Evolutionary conservation across 345 rosid species (phyloP).

Genomic region (Passiflora organensis): DNA sequence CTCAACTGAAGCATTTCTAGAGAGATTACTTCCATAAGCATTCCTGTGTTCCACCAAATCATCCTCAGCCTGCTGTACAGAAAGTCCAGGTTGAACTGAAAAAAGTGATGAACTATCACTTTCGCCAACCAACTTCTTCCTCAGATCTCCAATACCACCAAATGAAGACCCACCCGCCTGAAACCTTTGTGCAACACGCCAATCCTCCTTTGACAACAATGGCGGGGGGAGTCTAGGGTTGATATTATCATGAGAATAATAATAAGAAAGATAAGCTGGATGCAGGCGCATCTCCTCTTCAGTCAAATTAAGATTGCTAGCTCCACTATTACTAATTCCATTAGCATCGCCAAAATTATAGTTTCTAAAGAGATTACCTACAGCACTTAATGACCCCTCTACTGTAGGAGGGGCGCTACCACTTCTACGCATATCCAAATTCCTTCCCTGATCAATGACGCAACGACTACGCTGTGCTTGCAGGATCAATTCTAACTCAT

Average conservation of each 20-base stretch:
- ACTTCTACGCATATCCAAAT: slow-evolving; percentile 53
- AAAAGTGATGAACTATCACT: slow-evolving; percentile 53
- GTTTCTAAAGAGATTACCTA: slow-evolving; percentile 56
- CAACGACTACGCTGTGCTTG: slow-evolving; percentile 47
- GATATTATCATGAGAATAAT: slow-evolving; percentile 66
- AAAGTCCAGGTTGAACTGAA: slow-evolving; percentile 66
- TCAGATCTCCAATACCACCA: slow-evolving; percentile 52
- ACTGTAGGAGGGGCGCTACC: slow-evolving; percentile 97
- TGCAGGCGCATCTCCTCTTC: slow-evolving; percentile 83
- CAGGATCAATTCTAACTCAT: slow-evolving; percentile 61
- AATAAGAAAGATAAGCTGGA: slow-evolving; percentile 71
- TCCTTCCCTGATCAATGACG: slow-evolving; percentile 43
- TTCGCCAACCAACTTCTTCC: slow-evolving; percentile 33
- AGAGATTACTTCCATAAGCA: slow-evolving; percentile 32
- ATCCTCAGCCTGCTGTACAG: slow-evolving; percentile 52
- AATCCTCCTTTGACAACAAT: slow-evolving; percentile 76
- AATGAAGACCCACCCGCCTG: slow-evolving; percentile 49
- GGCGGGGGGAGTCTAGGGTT: slow-evolving; percentile 93
- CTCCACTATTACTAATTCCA: slow-evolving; percentile 10
- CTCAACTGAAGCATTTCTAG: slow-evolving; percentile 41
- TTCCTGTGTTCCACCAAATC: slow-evolving; percentile 66
- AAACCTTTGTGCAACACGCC: slow-evolving; percentile 84
- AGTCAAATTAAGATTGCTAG: slow-evolving; percentile 36
- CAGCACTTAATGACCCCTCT: slow-evolving; percentile 75
- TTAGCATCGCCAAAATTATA: slow-evolving; percentile 33